phyloP scores from a whole-genome alignment of 148 eudicot species.

The Beta vulgaris region DNA sequence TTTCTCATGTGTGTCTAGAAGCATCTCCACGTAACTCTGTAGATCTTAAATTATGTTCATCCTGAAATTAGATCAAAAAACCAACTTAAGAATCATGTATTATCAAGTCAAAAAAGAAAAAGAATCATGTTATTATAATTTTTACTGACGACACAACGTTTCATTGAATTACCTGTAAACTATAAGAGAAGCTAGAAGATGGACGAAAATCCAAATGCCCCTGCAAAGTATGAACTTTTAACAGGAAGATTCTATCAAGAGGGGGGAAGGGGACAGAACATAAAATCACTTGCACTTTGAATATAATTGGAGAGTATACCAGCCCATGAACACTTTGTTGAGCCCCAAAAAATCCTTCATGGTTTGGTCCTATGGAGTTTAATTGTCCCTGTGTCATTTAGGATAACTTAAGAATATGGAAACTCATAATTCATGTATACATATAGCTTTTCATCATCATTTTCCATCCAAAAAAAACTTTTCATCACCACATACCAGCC shows the following conservation, averaged over 20 bases:
- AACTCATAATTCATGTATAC: not conserved
- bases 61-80: conserved; percentile 27
- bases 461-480: no score
- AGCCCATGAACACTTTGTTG: conserved; percentile 73
- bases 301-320: conserved; percentile 36
- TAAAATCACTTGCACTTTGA: not conserved
- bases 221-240: conserved; percentile 31
- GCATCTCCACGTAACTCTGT: conserved; percentile 34
- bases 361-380: conserved; percentile 59
- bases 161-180: conserved; percentile 51
- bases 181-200: conserved; percentile 54
- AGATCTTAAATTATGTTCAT: conserved; percentile 37
- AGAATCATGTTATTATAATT: not conserved
- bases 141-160: not conserved
- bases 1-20: conserved; percentile 28
- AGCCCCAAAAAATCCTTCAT: conserved; percentile 77
- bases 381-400: conserved; percentile 57
- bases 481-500: conserved; percentile 63
- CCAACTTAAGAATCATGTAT: conserved; percentile 9
- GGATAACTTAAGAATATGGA: not conserved
- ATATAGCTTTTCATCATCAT: not conserved
- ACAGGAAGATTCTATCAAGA: not conserved
- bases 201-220: conserved; percentile 79
- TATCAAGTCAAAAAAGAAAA: not conserved
- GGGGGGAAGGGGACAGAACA: not conserved